These are phyloP conservation scores for Pigoraptor vietnamica DNA, from an alignment of 78 protist species.

Conservation along the genomic window DNA sequence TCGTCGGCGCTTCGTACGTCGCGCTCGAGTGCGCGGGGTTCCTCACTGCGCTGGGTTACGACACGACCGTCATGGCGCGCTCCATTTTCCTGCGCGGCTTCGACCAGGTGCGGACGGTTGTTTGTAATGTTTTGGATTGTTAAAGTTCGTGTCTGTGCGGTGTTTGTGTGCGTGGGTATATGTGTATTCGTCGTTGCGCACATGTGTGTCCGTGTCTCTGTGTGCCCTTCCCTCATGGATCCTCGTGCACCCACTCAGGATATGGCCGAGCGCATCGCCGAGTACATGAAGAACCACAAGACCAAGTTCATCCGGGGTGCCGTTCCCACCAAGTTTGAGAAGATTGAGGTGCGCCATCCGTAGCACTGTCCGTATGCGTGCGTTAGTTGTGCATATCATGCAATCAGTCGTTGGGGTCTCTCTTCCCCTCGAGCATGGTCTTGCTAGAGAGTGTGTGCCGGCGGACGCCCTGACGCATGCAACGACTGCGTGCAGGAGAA, in stretches of 20 bases:
- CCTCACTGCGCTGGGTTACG: slow-evolving; percentile 65
- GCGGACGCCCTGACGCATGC: neutral
- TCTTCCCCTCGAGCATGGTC: neutral
- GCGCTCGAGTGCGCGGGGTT: slow-evolving; percentile 95
- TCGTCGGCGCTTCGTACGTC: slow-evolving; percentile 86
- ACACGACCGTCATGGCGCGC: slow-evolving; percentile 63
- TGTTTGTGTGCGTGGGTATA: neutral
- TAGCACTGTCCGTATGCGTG: neutral
- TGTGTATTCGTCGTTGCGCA: slow-evolving; percentile 6
- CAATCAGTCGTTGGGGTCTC: too few species aligned
- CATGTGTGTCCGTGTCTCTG: slow-evolving; percentile 53
- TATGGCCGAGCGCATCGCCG: slow-evolving; percentile 57
- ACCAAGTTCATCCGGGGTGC: slow-evolving; percentile 35
- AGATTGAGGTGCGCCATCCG: neutral
- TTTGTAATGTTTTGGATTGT: slow-evolving; percentile 43
- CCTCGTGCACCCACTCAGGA: slow-evolving; percentile 91
- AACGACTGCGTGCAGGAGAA: neutral
- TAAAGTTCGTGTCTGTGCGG: neutral
- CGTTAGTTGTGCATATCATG: neutral
- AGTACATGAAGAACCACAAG: slow-evolving; percentile 62
- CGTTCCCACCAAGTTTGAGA: slow-evolving; percentile 34
- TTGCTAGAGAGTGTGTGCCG: neutral
- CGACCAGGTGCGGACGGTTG: slow-evolving; percentile 40
- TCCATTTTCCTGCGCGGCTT: slow-evolving; percentile 86
- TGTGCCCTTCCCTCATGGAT: slow-evolving; percentile 45